Percentiles rank a stretch among this genome's conserved stretches.
Conservation (phyloP, 83 land plant species). For the Picea engelmannii region DNA sequence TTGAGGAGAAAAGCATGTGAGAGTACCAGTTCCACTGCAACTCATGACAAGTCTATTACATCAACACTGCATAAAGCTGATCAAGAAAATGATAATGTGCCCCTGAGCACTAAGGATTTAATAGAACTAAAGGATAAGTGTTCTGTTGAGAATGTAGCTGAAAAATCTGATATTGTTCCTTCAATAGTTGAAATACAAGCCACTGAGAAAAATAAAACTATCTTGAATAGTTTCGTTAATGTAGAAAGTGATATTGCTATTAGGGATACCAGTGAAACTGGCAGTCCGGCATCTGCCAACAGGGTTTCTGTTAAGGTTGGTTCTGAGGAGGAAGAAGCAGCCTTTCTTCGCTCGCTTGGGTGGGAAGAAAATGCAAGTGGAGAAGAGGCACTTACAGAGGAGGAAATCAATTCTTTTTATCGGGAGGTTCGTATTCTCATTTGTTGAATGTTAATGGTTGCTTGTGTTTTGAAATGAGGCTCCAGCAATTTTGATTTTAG, state of each 20-base stretch:
- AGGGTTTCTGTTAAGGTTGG: conserved; percentile 11
- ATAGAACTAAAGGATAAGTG: background rate
- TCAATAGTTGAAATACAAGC: background rate
- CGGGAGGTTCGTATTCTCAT: conserved; percentile 4
- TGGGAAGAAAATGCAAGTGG: conserved; percentile 17
- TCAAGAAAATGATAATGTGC: background rate
- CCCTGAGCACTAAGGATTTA: background rate
- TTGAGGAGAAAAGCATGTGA: conserved; percentile 36
- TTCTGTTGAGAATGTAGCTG: background rate
- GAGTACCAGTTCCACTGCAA: background rate
- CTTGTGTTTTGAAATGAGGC: background rate
- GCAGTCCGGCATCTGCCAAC: background rate
- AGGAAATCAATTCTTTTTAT: conserved; percentile 16
- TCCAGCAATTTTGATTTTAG: background rate
- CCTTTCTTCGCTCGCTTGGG: conserved; percentile 19
- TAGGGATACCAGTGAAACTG: conserved; percentile 3
- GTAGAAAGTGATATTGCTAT: conserved; percentile 1
- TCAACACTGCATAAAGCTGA: background rate
- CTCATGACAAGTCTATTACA: conserved; percentile 9
- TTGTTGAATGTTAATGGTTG: conserved; percentile 1
- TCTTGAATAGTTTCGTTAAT: background rate
- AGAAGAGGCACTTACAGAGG: conserved; percentile 17
- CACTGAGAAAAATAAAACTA: background rate
- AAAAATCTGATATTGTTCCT: background rate
- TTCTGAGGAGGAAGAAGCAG: conserved; percentile 19